These are phyloP conservation scores for Eucalyptus melliodora DNA, from an alignment of 345 rosid genomes.

Conservation along the genomic window DNA sequence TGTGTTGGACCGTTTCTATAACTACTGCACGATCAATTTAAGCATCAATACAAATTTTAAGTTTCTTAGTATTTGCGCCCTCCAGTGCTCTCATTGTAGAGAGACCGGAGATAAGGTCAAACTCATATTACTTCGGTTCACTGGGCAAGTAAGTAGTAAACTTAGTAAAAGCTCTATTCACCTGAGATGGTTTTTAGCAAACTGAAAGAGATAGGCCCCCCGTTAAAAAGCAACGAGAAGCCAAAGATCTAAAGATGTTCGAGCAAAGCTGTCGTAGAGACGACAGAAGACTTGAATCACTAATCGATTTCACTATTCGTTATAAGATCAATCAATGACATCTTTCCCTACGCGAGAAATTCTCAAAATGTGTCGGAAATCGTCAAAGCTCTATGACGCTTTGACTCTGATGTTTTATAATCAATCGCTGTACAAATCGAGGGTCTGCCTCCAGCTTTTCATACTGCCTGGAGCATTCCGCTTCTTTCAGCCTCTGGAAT, in stretches of 20 bases:
- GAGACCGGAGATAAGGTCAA: neutral
- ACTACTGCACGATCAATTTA: neutral
- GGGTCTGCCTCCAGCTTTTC: neutral
- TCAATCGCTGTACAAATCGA: neutral
- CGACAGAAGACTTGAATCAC: neutral
- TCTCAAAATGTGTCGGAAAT: neutral
- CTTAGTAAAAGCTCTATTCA: neutral
- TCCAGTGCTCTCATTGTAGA: neutral
- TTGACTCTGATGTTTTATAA: neutral
- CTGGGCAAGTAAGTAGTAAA: neutral
- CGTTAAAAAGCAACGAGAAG: neutral
- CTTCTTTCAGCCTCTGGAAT: slow-evolving; percentile 9
- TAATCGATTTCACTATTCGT: neutral
- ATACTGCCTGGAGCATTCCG: slow-evolving; percentile 48
- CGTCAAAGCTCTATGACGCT: neutral
- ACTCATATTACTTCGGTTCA: neutral
- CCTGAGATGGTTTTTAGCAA: neutral
- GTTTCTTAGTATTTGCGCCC: neutral
- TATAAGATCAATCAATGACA: neutral
- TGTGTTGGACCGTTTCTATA: neutral
- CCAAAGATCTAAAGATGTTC: neutral
- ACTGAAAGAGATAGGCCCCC: neutral
- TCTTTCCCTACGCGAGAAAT: neutral
- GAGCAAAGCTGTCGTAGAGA: neutral
- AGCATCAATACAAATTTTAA: neutral